A percentile compares a stretch with the other conserved stretches of the same genome.
These are phyloP conservation scores for Suillus subaureus DNA, from an alignment of 768 basidiomycete species.

Conservation along the genomic window DNA sequence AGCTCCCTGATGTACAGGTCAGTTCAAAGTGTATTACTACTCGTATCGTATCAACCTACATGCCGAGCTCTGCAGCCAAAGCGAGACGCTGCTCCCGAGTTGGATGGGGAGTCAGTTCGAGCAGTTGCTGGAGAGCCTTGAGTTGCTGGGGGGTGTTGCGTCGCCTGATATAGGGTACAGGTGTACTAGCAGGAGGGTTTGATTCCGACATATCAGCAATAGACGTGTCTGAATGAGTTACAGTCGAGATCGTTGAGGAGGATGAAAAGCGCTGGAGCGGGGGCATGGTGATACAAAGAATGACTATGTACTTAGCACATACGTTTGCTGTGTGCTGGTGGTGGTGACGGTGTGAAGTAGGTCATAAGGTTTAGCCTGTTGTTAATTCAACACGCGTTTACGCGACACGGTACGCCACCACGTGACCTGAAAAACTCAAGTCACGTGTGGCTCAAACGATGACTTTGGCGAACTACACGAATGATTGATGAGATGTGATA, in stretches of 20 bases:
- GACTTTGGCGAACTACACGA: neutral
- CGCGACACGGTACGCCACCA: constrained; percentile 23
- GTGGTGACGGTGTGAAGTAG: neutral
- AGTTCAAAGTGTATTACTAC: neutral
- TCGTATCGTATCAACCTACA: constrained; percentile 29
- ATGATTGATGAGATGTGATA: neutral
- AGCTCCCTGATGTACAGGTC: constrained; percentile 50
- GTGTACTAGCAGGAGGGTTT: neutral
- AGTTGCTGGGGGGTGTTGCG: constrained; percentile 38
- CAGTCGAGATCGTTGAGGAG: constrained; percentile 8
- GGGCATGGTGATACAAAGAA: constrained; percentile 16
- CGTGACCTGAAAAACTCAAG: constrained; percentile 20
- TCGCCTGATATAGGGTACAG: constrained; percentile 32
- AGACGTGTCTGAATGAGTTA: constrained; percentile 4
- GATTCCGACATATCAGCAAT: neutral
- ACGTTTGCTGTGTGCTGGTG: constrained; percentile 14
- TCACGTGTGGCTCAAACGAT: constrained; percentile 18
- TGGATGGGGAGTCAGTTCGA: constrained; percentile 41
- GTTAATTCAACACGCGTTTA: constrained; percentile 17
- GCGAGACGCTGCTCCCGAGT: constrained; percentile 43
- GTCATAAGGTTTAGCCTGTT: constrained; percentile 16
- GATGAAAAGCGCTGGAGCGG: constrained; percentile 8
- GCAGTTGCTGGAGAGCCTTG: constrained; percentile 36
- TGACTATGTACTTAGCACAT: constrained; percentile 17
- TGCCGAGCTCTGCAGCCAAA: constrained; percentile 40